These are phyloP conservation scores for Chloranthus sessilifolius DNA, from an alignment of 164 flowering plant genomes.

Conservation along the genomic window DNA sequence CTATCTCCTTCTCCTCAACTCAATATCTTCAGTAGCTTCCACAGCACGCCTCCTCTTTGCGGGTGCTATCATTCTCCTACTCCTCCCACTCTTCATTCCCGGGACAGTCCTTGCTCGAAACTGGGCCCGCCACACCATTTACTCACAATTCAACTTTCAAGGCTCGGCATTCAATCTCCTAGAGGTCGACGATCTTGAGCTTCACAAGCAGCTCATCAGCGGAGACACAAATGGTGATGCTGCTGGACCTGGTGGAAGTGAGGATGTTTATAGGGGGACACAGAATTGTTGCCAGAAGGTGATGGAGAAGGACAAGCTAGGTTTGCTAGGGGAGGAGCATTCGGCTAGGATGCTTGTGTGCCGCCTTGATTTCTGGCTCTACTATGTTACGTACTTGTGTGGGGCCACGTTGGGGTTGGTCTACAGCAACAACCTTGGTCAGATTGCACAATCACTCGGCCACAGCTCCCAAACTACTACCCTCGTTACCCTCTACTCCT, in stretches of 20 bases:
- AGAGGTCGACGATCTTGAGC: conserved; percentile 65
- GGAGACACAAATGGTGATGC: neutral
- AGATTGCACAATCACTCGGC: conserved; percentile 84
- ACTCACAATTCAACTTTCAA: conserved; percentile 41
- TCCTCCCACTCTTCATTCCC: conserved; percentile 63
- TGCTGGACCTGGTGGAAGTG: neutral
- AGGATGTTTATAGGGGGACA: conserved; percentile 11
- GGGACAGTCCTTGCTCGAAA: conserved; percentile 57
- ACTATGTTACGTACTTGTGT: conserved; percentile 76
- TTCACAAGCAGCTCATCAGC: conserved; percentile 58
- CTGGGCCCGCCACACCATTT: conserved; percentile 47
- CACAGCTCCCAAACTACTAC: conserved; percentile 33
- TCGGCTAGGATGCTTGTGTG: conserved; percentile 38
- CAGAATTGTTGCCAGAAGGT: no score
- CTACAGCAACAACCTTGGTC: conserved; percentile 90
- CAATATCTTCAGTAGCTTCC: conserved; percentile 19
- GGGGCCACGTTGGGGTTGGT: conserved; percentile 98
- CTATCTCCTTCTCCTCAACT: conserved; percentile 66
- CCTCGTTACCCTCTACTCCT: conserved; percentile 71
- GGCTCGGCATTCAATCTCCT: conserved; percentile 67
- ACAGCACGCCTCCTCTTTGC: conserved; percentile 41
- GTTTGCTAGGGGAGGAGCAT: conserved; percentile 83
- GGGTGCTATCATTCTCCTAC: conserved; percentile 63
- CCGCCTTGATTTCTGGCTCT: conserved; percentile 86
- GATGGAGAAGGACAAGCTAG: conserved; percentile 37